Evolutionary conservation across 2,329 filamentous ascomycete species (phyloP).

Genomic region (Fusarium foetens): DNA sequence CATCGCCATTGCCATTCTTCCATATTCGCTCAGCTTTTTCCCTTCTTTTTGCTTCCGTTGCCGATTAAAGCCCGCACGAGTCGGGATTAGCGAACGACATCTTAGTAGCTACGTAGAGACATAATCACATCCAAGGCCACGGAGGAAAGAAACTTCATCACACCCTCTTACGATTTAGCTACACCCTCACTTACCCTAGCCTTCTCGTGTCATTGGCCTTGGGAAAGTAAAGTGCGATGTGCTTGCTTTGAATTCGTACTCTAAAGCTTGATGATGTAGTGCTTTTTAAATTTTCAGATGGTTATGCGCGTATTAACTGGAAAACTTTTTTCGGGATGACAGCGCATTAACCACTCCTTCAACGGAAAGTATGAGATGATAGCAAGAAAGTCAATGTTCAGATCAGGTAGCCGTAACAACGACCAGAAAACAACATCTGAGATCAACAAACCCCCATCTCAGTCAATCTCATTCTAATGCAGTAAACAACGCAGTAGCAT

Average conservation of each 20-base stretch:
- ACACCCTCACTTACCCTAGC: slow-evolving; percentile 34
- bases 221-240: slow-evolving; percentile 17
- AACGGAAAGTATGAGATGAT: neutral
- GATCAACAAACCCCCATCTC: slow-evolving; percentile 32
- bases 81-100: slow-evolving; percentile 25
- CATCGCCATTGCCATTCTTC: slow-evolving; percentile 21
- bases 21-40: slow-evolving; percentile 18
- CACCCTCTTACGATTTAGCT: slow-evolving; percentile 26
- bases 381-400: neutral
- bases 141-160: slow-evolving; percentile 29
- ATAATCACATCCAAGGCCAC: slow-evolving; percentile 11
- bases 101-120: slow-evolving; percentile 8
- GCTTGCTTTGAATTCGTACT: slow-evolving; percentile 9
- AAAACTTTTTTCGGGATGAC: neutral
- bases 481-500: slow-evolving; percentile 37
- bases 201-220: slow-evolving; percentile 18
- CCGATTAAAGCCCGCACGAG: slow-evolving; percentile 32
- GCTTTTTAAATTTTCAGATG: neutral
- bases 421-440: slow-evolving; percentile 25
- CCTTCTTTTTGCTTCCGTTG: slow-evolving; percentile 14
- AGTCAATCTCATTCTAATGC: slow-evolving; percentile 24
- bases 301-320: neutral
- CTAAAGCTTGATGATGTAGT: slow-evolving; percentile 7
- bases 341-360: neutral
- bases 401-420: slow-evolving; percentile 31